These are phyloP conservation scores for Paecilomyces niveus DNA, from an alignment of 2,329 filamentous ascomycete species.

Conservation along the genomic window DNA sequence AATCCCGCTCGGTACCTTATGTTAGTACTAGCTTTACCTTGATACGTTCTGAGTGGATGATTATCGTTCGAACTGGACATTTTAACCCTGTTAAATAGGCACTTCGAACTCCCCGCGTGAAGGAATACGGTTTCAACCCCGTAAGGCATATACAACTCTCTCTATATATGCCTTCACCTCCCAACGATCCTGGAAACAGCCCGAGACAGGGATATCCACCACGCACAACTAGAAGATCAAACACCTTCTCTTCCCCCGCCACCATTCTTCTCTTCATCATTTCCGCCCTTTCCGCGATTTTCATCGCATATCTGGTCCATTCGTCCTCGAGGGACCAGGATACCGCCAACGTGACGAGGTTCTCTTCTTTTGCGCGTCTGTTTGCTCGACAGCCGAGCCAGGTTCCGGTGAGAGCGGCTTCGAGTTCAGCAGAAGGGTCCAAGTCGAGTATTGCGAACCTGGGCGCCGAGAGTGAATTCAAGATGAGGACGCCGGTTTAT, in stretches of 20 bases:
- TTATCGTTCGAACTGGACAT: no score
- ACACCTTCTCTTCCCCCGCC: background rate
- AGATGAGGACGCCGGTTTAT: constrained; percentile 43
- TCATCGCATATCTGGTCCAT: constrained; percentile 8
- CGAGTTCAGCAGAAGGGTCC: background rate
- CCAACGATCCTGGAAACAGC: background rate
- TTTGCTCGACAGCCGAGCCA: background rate
- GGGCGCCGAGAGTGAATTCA: constrained; percentile 1
- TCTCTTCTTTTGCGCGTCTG: background rate
- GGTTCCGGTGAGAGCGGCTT: background rate
- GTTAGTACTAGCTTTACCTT: no score
- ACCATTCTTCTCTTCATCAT: constrained; percentile 10
- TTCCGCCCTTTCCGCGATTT: constrained; percentile 12
- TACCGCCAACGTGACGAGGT: background rate
- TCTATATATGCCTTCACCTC: background rate
- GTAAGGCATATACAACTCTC: no score
- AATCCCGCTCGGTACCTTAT: background rate
- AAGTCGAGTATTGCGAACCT: background rate
- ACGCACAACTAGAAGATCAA: background rate
- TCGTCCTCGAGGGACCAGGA: background rate
- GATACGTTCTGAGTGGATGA: no score
- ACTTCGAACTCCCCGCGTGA: no score
- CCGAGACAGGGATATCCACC: background rate
- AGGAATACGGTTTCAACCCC: no score
- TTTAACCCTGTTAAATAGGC: no score